Percentiles rank a stretch among this genome's conserved stretches.
Conservation (phyloP, 2,329 filamentous ascomycete species). For the Aspergillus nomiae region DNA sequence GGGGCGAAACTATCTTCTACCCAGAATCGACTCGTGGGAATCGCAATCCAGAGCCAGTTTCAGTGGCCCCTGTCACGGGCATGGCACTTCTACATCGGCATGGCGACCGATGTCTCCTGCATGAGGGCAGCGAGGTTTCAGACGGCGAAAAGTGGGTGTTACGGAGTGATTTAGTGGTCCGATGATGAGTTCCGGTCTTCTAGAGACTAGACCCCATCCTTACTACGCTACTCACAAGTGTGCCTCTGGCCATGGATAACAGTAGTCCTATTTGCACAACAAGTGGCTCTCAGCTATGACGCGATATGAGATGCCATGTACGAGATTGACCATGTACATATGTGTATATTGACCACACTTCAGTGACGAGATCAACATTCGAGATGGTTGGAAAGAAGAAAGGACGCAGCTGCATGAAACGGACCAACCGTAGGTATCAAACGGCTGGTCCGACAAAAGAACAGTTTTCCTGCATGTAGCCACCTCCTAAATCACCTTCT, state of each 20-base stretch:
- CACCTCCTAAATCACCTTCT: slow-evolving; percentile 5
- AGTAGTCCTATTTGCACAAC: slow-evolving; percentile 7
- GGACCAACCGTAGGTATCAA: background rate
- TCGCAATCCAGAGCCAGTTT: slow-evolving; percentile 62
- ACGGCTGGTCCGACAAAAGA: background rate
- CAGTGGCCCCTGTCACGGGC: slow-evolving; percentile 76
- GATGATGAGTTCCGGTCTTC: slow-evolving; percentile 25
- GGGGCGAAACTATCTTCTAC: slow-evolving; percentile 92
- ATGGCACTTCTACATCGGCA: slow-evolving; percentile 86
- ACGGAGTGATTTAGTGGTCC: slow-evolving; percentile 69
- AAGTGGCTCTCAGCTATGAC: slow-evolving; percentile 1
- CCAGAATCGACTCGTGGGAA: slow-evolving; percentile 58
- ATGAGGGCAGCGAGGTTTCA: slow-evolving; percentile 79
- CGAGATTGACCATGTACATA: slow-evolving; percentile 1
- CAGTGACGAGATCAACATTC: background rate
- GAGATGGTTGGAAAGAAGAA: slow-evolving; percentile 1
- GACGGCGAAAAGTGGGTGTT: slow-evolving; percentile 90
- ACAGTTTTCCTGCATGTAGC: background rate
- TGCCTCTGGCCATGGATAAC: background rate
- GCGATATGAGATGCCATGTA: background rate
- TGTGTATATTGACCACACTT: background rate
- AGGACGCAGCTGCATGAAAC: background rate
- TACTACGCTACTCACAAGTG: background rate
- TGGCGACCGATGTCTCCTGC: slow-evolving; percentile 84
- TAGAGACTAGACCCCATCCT: background rate